phyloP scores from a whole-genome alignment of 495 filamentous ascomycete species.

The Podospora australis region DNA sequence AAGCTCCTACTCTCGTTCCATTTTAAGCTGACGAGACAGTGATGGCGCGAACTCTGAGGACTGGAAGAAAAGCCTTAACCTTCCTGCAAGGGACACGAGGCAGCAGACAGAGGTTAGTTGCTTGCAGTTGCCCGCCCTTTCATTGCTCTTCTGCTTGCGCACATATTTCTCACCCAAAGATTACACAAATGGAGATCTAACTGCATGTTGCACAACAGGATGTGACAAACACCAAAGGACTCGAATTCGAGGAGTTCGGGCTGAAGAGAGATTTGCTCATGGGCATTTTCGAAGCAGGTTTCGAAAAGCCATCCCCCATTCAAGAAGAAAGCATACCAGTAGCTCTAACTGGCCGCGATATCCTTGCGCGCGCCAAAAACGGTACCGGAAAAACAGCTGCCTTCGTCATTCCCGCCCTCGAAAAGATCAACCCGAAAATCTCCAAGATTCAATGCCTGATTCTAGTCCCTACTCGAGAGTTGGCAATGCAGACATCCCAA shows the following conservation, averaged over 20 bases:
- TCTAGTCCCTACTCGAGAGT: slow-evolving; percentile 90
- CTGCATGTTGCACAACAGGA: slow-evolving; percentile 48
- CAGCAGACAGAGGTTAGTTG: slow-evolving; percentile 83
- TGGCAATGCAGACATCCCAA: slow-evolving; percentile 97
- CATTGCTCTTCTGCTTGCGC: too few species aligned
- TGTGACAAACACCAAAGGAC: slow-evolving; percentile 93
- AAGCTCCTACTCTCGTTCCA: neutral
- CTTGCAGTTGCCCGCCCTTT: neutral
- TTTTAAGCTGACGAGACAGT: slow-evolving; percentile 26
- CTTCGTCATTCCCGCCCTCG: slow-evolving; percentile 91
- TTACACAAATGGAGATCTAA: slow-evolving; percentile 6
- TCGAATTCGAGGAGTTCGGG: slow-evolving; percentile 95
- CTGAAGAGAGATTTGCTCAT: slow-evolving; percentile 93
- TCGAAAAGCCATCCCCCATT: slow-evolving; percentile 97
- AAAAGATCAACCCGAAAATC: slow-evolving; percentile 92
- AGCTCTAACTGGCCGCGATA: slow-evolving; percentile 88
- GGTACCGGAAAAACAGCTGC: slow-evolving; percentile 97
- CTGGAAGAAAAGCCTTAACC: slow-evolving; percentile 74
- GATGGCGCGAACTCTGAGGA: slow-evolving; percentile 53
- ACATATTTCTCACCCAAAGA: too few species aligned
- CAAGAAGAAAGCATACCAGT: slow-evolving; percentile 99
- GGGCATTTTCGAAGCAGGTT: slow-evolving; percentile 98
- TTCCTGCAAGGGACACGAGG: slow-evolving; percentile 75
- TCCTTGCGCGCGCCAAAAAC: slow-evolving; percentile 95
- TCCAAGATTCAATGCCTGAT: slow-evolving; percentile 93